Percentiles rank a stretch among this genome's conserved stretches.
Evolutionary conservation across 441 rosid species (phyloP).

Genomic region (Aleurites moluccanus): DNA sequence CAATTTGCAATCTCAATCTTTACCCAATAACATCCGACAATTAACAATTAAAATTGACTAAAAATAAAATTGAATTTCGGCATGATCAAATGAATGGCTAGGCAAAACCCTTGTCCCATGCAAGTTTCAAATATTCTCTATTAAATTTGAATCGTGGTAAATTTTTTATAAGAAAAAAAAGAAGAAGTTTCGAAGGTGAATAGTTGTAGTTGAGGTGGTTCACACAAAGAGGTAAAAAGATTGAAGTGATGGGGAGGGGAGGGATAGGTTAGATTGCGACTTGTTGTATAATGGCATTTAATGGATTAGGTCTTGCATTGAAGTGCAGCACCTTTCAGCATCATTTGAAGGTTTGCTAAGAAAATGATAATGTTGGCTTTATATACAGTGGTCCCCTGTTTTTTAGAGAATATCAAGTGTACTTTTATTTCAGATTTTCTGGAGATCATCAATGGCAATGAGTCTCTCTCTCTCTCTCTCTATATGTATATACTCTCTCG

Average conservation of each 20-base stretch:
- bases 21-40: too few species aligned
- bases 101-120: too few species aligned
- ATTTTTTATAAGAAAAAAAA: background rate
- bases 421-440: conserved; percentile 7
- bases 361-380: conserved; percentile 10
- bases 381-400: conserved; percentile 24
- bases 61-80: too few species aligned
- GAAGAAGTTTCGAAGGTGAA: background rate
- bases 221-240: background rate
- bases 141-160: too few species aligned
- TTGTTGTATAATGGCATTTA: conserved; percentile 18
- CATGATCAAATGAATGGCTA: too few species aligned
- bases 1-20: too few species aligned
- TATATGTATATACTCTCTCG: too few species aligned
- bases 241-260: background rate
- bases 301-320: conserved; percentile 34
- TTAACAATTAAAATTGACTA: too few species aligned
- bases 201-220: background rate
- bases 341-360: conserved; percentile 16
- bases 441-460: background rate
- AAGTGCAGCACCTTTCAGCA: conserved; percentile 23
- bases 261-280: conserved; percentile 20
- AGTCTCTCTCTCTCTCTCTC: too few species aligned
- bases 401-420: background rate
- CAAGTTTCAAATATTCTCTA: too few species aligned